Evolutionary conservation across 768 basidiomycete genomes (phyloP), one percentile per base, ranked within the genome.

Genomic region (Brasilioporus rufonigricans): DNA sequence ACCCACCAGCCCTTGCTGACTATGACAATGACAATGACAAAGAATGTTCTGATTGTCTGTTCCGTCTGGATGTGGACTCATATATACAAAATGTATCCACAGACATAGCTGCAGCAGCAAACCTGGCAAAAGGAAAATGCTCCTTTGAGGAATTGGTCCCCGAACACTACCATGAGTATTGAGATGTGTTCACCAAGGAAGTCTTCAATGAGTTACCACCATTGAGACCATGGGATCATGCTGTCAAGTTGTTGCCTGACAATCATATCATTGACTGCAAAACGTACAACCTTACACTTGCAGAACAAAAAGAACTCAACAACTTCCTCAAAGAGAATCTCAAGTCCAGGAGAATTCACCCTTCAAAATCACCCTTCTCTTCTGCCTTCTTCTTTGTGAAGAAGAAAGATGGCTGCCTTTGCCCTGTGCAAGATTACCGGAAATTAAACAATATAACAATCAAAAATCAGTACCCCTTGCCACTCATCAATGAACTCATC

Each of bases 401-500:
- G 3, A 50, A 50, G 21, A 50, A 50, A 4, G 49, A 40, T 10
- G 38, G 49, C 0, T 7, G 13, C 23, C 5, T 40, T 0, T 5
- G 29, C 1, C n/a, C 16, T 0, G 19, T 40, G 0, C 29, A 50
- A 1, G 49, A 50, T 18, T 50, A 50, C 5, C 3, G 21, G 1
- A 21, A 41, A 3, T 7, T 50, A 0, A 50, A 50, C 3, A 14
- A 1, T 0, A 29, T 31, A 1, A 50, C 39, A 4, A 7, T 50
- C 0, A 40, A 41, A 23, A 50, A 40, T 5, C 1, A 4, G 0
- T 49, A 49, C 5, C 36, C 38, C 0, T n/a, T 49, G 0, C 36
- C 48, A 0, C 8, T 60, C 0, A 48, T 48, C n/a, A 2, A 1
- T 21, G 56, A 72, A 18, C 19, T 71, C 2, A 38, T 72, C 8